phyloP scores from a whole-genome alignment of 768 basidiomycete genomes.

The Mycena pura region DNA sequence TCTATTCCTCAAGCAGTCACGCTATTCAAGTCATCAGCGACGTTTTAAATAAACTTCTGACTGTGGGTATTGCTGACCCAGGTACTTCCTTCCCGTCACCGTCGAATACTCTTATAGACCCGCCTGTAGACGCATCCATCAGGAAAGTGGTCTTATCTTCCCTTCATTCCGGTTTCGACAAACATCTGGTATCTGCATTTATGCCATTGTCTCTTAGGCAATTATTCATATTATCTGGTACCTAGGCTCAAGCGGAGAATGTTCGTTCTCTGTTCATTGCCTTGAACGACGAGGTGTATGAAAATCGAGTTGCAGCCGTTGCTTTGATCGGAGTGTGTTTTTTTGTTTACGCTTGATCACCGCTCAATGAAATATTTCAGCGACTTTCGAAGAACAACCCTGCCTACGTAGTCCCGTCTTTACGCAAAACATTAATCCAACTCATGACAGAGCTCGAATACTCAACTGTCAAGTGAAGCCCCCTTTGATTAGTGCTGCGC shows the following conservation, averaged over 20 bases:
- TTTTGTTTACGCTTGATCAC: background rate
- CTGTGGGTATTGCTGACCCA: constrained; percentile 95
- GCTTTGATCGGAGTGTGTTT: constrained; percentile 70
- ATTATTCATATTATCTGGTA: background rate
- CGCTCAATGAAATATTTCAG: background rate
- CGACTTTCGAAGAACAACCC: constrained; percentile 95
- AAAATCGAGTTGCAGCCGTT: constrained; percentile 92
- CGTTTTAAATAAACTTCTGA: constrained; percentile 94
- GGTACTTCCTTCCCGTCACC: constrained; percentile 51
- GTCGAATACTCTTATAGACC: constrained; percentile 10
- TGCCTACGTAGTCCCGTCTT: constrained; percentile 97
- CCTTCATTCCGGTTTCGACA: constrained; percentile 93
- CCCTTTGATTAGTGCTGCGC: background rate
- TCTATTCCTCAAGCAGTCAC: constrained; percentile 93
- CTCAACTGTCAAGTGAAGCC: constrained; percentile 73
- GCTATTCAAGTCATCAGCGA: constrained; percentile 97
- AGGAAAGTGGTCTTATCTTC: constrained; percentile 85
- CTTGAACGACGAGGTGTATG: constrained; percentile 95
- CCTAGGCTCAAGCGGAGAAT: constrained; percentile 89
- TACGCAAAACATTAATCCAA: constrained; percentile 95
- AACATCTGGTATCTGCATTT: constrained; percentile 62
- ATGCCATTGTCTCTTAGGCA: background rate
- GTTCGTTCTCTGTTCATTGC: constrained; percentile 98
- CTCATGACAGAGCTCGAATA: constrained; percentile 97
- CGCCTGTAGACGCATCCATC: constrained; percentile 49